phyloP scores from a whole-genome alignment of 176 grass and related monocot genomes.

The Triticum aestivum region IWGSC_CS_RefSeq_v2.1 NC_057801.1:535600052-535600551 shows the following conservation, averaged over 20 bases:
- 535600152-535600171: neutral
- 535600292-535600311: conserved; percentile 17
- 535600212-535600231: neutral
- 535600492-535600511: conserved; percentile 32
- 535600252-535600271: neutral
- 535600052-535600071: conserved; percentile 35
- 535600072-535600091: conserved; percentile 38
- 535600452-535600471: conserved; percentile 16
- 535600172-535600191: neutral
- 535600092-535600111: neutral
- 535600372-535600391: conserved; percentile 26
- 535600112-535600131: neutral
- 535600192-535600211: neutral
- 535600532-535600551: conserved; percentile 16
- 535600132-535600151: neutral
- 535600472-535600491: conserved; percentile 51
- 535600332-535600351: neutral
- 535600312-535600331: conserved; percentile 20
- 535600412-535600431: neutral
- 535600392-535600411: conserved; percentile 20
- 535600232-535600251: neutral
- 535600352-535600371: conserved; percentile 31
- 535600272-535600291: conserved; percentile 19
- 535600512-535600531: conserved; percentile 31
- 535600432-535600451: neutral